These are phyloP conservation scores for Fusarium piperis DNA, from an alignment of 2,329 filamentous ascomycete species.

Conservation along the genomic window DNA sequence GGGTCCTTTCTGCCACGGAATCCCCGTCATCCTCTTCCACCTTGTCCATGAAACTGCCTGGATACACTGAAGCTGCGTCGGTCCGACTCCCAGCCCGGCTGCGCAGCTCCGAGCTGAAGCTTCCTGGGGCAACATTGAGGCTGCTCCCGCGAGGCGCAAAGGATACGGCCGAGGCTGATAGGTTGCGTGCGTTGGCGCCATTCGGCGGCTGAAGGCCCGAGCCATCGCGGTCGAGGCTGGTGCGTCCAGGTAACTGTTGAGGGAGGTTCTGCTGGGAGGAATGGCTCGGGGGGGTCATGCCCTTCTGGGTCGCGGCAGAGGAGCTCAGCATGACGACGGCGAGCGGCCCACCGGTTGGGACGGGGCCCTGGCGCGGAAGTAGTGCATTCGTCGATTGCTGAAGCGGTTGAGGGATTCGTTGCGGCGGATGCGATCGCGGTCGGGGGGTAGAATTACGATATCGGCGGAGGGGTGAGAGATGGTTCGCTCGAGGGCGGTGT, in stretches of 20 bases:
- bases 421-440: conserved; percentile 28
- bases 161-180: conserved; percentile 65
- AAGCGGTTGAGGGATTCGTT: conserved; percentile 13
- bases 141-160: conserved; percentile 75
- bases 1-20: conserved; percentile 73
- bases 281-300: conserved; percentile 46
- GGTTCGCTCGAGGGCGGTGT: not conserved
- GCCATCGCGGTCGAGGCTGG: conserved; percentile 64
- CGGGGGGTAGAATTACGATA: conserved; percentile 8
- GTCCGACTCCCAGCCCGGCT: conserved; percentile 58
- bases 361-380: conserved; percentile 48
- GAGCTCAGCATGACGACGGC: conserved; percentile 47
- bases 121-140: conserved; percentile 78
- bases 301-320: conserved; percentile 46
- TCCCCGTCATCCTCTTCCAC: conserved; percentile 70
- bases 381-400: conserved; percentile 50
- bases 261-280: conserved; percentile 51
- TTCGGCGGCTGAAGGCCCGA: conserved; percentile 60
- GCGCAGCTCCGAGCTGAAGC: conserved; percentile 89
- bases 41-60: conserved; percentile 61
- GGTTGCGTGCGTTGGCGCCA: conserved; percentile 55
- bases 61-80: conserved; percentile 49
- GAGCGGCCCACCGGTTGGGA: conserved; percentile 51
- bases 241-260: conserved; percentile 40
- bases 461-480: not conserved